Evolutionary conservation across 2,329 filamentous ascomycete genomes (phyloP), one percentile per base, ranked within the genome.

Genomic region (Dothidotthia symphoricarpi): DNA sequence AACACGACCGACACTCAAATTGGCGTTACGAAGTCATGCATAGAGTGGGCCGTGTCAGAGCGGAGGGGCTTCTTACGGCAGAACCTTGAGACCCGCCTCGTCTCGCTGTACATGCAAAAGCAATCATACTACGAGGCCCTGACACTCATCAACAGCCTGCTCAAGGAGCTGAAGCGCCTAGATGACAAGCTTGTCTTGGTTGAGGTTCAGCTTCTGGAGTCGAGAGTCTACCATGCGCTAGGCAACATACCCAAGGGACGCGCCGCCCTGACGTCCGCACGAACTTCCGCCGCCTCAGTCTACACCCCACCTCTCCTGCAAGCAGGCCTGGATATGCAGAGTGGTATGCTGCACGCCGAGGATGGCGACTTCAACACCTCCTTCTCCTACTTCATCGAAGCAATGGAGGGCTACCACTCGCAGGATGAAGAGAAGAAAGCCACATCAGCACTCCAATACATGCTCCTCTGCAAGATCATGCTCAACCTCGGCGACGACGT

Each of bases 401-500:
- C 94, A 2, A 82, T 98, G 49, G 93, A 98, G 66, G 93, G 93
- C 44, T 98, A 97, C 71, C 88, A 93, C 71, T 84, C 85, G 31
- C 89, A 95, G 68, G 93, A 98, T 54, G 89, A 95, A 65, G 75
- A 83, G 26, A 74, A 78, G 49, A 89, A 90, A 71, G 93, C 94
- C n/a, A 94, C 91, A n/a, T 88, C 91, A 10, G 89, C 93, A 9
- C 76, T 98, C 51, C 93, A 98, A 75, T 98, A 98, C 77, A 98
- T 98, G 93, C 81, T 98, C 37, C 83, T 98, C 24, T 97, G 93
- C 82, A 98, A 98, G 76, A 93, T 98, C 69, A 98, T 98, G 94
- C 79, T 98, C 56, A 98, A 98, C 72, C 78, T 94, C 27, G 88
- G 83, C 52, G 90, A 97, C 74, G 94, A 98, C 68, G 91, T 98